These are phyloP conservation scores for Paramecium bursaria DNA, from an alignment of 73 alveolate genomes.

Conservation along the genomic window DNA sequence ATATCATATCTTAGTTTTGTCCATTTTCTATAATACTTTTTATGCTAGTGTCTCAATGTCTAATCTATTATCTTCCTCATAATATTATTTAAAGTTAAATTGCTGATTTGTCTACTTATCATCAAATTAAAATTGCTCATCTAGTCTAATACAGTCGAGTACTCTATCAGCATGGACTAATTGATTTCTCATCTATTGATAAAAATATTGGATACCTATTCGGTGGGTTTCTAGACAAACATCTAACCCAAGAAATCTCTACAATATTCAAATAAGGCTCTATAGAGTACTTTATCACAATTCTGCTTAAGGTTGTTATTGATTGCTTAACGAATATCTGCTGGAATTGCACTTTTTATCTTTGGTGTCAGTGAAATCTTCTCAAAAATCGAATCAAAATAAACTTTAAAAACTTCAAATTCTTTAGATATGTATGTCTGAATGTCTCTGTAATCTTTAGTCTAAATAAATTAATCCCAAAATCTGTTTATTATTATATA, in stretches of 20 bases:
- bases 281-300: slow-evolving; percentile 46
- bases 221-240: not conserved
- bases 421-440: slow-evolving; percentile 64
- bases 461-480: slow-evolving; percentile 67
- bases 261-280: slow-evolving; percentile 39
- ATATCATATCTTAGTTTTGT: slow-evolving; percentile 7
- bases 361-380: slow-evolving; percentile 16
- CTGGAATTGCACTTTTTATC: slow-evolving; percentile 4
- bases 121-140: slow-evolving; percentile 56
- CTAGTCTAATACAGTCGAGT: slow-evolving; percentile 63
- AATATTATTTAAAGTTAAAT: slow-evolving; percentile 65
- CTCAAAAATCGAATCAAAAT: slow-evolving; percentile 64
- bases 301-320: slow-evolving; percentile 35
- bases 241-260: slow-evolving; percentile 24
- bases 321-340: slow-evolving; percentile 42
- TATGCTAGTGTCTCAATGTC: slow-evolving; percentile 52
- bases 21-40: slow-evolving; percentile 22
- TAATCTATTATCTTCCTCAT: slow-evolving; percentile 64
- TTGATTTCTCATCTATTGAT: slow-evolving; percentile 4
- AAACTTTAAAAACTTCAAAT: slow-evolving; percentile 63
- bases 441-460: slow-evolving; percentile 66
- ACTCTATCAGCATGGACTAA: slow-evolving; percentile 71
- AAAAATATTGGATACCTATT: slow-evolving; percentile 39
- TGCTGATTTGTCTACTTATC: slow-evolving; percentile 49
- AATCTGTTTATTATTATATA: slow-evolving; percentile 10